These are phyloP conservation scores for Fusarium irregulare DNA, from an alignment of 2,329 filamentous ascomycete genomes.

Conservation along the genomic window DNA sequence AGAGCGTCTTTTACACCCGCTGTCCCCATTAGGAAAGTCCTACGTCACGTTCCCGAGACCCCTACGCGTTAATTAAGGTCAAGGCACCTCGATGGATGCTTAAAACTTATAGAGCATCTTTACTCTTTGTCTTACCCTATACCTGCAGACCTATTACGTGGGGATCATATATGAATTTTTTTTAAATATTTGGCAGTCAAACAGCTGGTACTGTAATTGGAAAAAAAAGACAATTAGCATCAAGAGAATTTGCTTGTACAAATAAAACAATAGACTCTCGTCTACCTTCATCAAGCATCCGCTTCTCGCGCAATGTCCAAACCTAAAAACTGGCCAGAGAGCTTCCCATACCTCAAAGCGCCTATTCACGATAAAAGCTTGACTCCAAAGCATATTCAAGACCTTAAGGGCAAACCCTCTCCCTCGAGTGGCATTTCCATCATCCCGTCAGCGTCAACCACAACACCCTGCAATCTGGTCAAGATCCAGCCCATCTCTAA, in stretches of 20 bases:
- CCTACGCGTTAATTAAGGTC: conserved; percentile 21
- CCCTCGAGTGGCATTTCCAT: conserved; percentile 35
- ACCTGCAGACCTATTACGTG: neutral
- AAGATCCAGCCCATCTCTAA: conserved; percentile 65
- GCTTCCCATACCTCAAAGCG: conserved; percentile 63
- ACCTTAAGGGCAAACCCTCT: conserved; percentile 51
- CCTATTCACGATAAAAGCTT: conserved; percentile 62
- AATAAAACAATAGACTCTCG: neutral
- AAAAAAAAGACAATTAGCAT: neutral
- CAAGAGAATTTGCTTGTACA: neutral
- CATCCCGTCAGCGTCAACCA: conserved; percentile 48
- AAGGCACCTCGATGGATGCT: neutral
- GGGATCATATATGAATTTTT: neutral
- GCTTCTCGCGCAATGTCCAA: conserved; percentile 44
- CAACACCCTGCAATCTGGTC: conserved; percentile 61
- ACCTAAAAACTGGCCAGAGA: conserved; percentile 69
- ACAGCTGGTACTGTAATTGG: neutral
- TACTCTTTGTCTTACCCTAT: neutral
- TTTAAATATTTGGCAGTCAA: neutral
- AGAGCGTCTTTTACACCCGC: conserved; percentile 15
- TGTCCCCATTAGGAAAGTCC: conserved; percentile 10
- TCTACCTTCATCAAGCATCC: neutral
- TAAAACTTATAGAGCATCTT: neutral
- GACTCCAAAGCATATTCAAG: conserved; percentile 54
- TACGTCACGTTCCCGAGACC: conserved; percentile 35